A percentile compares a stretch with the other conserved stretches of the same genome.
Conservation (phyloP, 2,329 filamentous ascomycete species). For the Fusarium chlamydosporum region DNA sequence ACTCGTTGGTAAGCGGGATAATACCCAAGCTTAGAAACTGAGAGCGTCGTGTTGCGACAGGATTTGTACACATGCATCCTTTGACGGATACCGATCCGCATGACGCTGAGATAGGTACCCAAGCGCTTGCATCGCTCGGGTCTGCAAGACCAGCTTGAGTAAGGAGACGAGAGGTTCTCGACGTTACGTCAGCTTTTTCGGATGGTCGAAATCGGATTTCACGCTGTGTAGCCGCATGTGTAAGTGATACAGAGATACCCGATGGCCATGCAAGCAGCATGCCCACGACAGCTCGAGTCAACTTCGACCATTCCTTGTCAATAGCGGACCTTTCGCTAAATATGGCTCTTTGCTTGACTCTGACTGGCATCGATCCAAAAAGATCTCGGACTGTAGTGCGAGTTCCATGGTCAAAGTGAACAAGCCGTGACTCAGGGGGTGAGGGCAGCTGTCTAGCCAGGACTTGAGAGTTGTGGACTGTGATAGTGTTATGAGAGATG, state of each 20-base stretch:
- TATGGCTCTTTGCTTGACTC: slow-evolving; percentile 82
- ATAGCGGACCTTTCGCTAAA: slow-evolving; percentile 66
- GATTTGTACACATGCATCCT: slow-evolving; percentile 79
- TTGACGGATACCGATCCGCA: slow-evolving; percentile 72
- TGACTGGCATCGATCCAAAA: slow-evolving; percentile 91
- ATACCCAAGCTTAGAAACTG: slow-evolving; percentile 89
- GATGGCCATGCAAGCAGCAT: slow-evolving; percentile 79
- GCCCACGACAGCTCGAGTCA: slow-evolving; percentile 71
- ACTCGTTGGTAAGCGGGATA: slow-evolving; percentile 70
- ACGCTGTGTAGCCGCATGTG: slow-evolving; percentile 62
- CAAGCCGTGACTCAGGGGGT: slow-evolving; percentile 68
- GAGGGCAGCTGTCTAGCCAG: slow-evolving; percentile 75
- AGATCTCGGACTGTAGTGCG: slow-evolving; percentile 81
- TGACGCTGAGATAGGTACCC: slow-evolving; percentile 79
- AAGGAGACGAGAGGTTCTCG: slow-evolving; percentile 65
- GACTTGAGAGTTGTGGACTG: slow-evolving; percentile 77
- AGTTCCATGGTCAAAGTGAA: slow-evolving; percentile 76
- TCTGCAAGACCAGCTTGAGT: slow-evolving; percentile 75
- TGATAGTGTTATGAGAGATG: slow-evolving; percentile 74
- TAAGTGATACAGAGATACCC: slow-evolving; percentile 69
- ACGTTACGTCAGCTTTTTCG: slow-evolving; percentile 38
- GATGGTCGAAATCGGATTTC: slow-evolving; percentile 56
- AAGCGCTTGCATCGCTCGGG: slow-evolving; percentile 66
- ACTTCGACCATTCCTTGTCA: slow-evolving; percentile 73
- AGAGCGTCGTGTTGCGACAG: slow-evolving; percentile 77